Base-by-base conservation (phyloP, 768 basidiomycete genomes). In the Fomitopsis pulvina region DNA sequence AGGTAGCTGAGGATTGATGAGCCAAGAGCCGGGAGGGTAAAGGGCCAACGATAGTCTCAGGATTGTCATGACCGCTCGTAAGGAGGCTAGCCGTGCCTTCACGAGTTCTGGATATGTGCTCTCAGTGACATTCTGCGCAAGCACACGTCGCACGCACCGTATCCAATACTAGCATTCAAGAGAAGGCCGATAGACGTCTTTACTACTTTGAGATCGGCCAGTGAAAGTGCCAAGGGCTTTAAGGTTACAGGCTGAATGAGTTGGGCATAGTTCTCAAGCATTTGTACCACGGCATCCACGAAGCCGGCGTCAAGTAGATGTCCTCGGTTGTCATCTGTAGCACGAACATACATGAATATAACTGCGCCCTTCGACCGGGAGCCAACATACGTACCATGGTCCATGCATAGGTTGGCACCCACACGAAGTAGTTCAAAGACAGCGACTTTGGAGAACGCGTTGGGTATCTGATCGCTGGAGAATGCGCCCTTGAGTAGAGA, bases 351-450 rank as follows among this genome's bases (percentile, higher is more conserved):
- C 28, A 46, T 14, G 34, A 28, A 28, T 43, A 29, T 20, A 20
- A 9, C 16, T 14, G 18, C 42, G 28, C 27, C 47, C 16, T 4
- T 42, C 3, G 29, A 28, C n/a, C 26, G 28, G 42, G 45, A 18
- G 48, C 32, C 26, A 30, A 44, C 40, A 24, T n/a, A 63, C 79
- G 52, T 56, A 82, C 87, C 81, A 58, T 92, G 87, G 62, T 92
- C 87, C 68, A 89, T 82, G 65, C 87, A 90, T 16, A 92, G 66
- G 66, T 92, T 92, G 11, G 90, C 90, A 22, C 80, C 81, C 12
- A 90, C 80, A 50, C 90, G 77, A 47, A 92, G 75, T 26, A 90
- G 67, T 62, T 92, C 86, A 52, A 77, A 78, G 21, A 82, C 70
- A 9, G 77, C 75, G 8, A 75, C 60, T 44, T 78, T 71, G 51